A percentile compares a stretch with the other conserved stretches of the same genome.
Evolutionary conservation across 2,329 filamentous ascomycete genomes (phyloP).

Genomic region (Nakataea oryzae): DNA sequence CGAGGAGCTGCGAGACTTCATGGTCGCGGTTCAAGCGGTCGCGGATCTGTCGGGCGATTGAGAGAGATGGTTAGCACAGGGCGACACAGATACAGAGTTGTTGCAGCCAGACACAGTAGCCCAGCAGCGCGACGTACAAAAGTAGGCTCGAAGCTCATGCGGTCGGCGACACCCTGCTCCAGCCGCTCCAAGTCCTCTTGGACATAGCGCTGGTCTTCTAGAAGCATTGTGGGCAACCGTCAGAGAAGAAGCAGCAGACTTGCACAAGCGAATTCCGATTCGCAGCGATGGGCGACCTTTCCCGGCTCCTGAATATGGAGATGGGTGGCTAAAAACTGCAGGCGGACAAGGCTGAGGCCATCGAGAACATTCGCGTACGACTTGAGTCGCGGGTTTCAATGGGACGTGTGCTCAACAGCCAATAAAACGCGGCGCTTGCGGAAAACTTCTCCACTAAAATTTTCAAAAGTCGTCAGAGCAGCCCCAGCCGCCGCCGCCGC

Average conservation of each 20-base stretch:
- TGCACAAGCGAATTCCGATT: not conserved
- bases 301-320: not conserved
- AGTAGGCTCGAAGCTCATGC: constrained; percentile 78
- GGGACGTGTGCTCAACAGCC: not conserved
- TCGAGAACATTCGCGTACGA: not conserved
- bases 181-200: constrained; percentile 95
- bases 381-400: not conserved
- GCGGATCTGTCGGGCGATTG: constrained; percentile 51
- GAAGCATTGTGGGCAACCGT: constrained; percentile 46
- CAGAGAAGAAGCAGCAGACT: not conserved
- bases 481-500: not conserved
- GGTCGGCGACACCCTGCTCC: constrained; percentile 87
- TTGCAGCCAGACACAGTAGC: not conserved
- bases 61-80: not conserved
- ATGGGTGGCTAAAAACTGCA: not conserved
- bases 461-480: not conserved
- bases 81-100: not conserved
- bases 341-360: not conserved
- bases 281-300: not conserved
- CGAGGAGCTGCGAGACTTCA: constrained; percentile 76
- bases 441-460: not conserved
- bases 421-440: not conserved
- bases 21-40: constrained; percentile 86
- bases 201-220: constrained; percentile 88
- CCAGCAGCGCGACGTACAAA: constrained; percentile 48